Percentiles rank a stretch among this genome's conserved stretches.
Conservation (phyloP, 1,284 basidiomycete genomes). For the Trametes hirsuta region DNA sequence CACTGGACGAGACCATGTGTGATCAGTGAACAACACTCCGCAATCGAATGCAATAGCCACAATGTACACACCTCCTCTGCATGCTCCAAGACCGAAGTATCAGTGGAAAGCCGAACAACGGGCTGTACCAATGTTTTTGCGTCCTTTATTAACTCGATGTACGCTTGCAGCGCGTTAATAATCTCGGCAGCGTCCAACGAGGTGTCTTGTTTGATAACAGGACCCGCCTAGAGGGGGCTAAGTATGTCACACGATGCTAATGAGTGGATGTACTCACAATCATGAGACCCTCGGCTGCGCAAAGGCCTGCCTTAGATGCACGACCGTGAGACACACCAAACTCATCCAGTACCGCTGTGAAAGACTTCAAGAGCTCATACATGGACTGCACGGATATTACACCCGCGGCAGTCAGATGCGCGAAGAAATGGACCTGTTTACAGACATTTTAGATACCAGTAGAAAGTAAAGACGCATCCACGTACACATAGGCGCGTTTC, state of each 20-base stretch:
- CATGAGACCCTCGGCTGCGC: conserved; percentile 87
- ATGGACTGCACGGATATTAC: conserved; percentile 79
- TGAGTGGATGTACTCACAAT: conserved; percentile 55
- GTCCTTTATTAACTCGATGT: conserved; percentile 59
- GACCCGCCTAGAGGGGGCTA: conserved; percentile 52
- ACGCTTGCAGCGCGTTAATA: conserved; percentile 66
- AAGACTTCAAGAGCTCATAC: conserved; percentile 77
- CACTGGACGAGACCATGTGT: conserved; percentile 43
- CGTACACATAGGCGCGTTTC: conserved; percentile 85
- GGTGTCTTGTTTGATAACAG: conserved; percentile 54
- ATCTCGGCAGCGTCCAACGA: conserved; percentile 60
- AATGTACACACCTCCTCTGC: conserved; percentile 57
- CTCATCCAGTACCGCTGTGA: conserved; percentile 86
- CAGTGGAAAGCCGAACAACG: conserved; percentile 50
- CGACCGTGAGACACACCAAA: conserved; percentile 88
- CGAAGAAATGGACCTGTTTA: conserved; percentile 85
- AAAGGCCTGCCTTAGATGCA: conserved; percentile 83
- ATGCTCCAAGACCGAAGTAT: conserved; percentile 46
- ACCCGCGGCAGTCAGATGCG: conserved; percentile 77
- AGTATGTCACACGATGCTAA: not conserved
- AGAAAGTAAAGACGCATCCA: conserved; percentile 19
- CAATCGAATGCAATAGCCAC: no score
- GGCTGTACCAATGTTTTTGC: conserved; percentile 69
- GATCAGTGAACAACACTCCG: not conserved
- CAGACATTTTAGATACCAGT: not conserved